Evolutionary conservation across 176 grass and related monocot genomes (phyloP).

Genomic region (Triticum monococcum): DNA sequence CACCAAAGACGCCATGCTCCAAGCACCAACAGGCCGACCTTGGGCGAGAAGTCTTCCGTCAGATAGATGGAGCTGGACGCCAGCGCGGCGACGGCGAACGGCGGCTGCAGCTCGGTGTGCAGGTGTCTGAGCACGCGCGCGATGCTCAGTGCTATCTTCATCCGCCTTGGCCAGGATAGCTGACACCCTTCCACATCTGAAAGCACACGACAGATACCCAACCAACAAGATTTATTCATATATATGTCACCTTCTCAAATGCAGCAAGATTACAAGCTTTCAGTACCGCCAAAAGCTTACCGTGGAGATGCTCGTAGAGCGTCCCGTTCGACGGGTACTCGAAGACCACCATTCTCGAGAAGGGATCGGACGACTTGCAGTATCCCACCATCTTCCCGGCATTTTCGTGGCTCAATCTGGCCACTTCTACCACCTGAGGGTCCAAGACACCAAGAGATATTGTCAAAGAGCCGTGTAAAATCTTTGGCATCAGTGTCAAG

Average conservation of each 20-base stretch:
- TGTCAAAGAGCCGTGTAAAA: background rate
- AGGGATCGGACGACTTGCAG: conserved; percentile 78
- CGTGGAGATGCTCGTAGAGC: conserved; percentile 79
- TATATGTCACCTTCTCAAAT: no score
- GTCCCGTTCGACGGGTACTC: conserved; percentile 94
- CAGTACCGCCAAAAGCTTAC: conserved; percentile 24
- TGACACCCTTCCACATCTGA: conserved; percentile 81
- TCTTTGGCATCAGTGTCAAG: background rate
- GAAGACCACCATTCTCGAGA: conserved; percentile 86
- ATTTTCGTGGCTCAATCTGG: conserved; percentile 68
- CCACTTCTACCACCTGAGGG: conserved; percentile 70
- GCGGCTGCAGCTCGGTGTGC: conserved; percentile 84
- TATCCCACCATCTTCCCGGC: conserved; percentile 72
- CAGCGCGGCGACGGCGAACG: conserved; percentile 63
- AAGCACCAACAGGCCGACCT: conserved; percentile 36
- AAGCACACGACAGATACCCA: background rate
- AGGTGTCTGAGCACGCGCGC: conserved; percentile 70
- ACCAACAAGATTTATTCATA: background rate
- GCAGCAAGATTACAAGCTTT: background rate
- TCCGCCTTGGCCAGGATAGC: conserved; percentile 82
- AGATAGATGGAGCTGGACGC: conserved; percentile 86
- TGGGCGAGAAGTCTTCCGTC: conserved; percentile 88
- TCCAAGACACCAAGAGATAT: background rate
- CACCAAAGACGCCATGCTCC: background rate
- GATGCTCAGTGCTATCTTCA: conserved; percentile 68